phyloP scores from a whole-genome alignment of 2,329 filamentous ascomycete species.

The Clonostachys chloroleuca region DNA sequence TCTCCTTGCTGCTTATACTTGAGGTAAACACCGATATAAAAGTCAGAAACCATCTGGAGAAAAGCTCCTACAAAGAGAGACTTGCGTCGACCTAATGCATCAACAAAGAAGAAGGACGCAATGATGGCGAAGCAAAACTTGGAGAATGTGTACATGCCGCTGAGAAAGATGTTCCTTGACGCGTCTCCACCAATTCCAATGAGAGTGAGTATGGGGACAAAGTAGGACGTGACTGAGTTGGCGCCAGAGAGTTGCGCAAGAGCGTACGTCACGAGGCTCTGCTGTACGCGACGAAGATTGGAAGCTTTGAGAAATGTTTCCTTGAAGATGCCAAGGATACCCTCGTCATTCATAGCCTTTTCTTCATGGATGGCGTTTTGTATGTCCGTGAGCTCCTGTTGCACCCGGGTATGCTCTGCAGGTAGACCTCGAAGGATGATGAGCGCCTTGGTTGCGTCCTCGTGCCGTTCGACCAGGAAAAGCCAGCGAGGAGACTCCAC shows the following conservation, averaged over 20 bases:
- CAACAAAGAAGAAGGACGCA: conserved; percentile 36
- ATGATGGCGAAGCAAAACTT: conserved; percentile 35
- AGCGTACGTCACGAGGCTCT: conserved; percentile 26
- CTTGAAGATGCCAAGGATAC: conserved; percentile 7
- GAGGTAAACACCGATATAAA: conserved; percentile 33
- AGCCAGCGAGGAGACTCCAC: conserved; percentile 29
- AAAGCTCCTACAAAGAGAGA: conserved; percentile 26
- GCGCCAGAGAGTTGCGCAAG: conserved; percentile 38
- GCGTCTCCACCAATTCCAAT: conserved; percentile 22
- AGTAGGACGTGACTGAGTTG: conserved; percentile 35
- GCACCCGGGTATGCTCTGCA: conserved; percentile 6
- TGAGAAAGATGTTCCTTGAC: conserved; percentile 26
- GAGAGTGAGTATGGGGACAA: conserved; percentile 33
- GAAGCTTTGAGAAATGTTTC: conserved; percentile 26
- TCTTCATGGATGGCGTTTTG: conserved; percentile 10
- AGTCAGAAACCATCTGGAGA: conserved; percentile 30
- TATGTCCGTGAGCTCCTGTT: conserved; percentile 20
- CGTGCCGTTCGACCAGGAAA: conserved; percentile 17
- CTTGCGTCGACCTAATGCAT: conserved; percentile 32
- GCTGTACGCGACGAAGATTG: conserved; percentile 32
- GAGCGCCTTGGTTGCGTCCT: conserved; percentile 12
- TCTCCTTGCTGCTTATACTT: conserved; percentile 19
- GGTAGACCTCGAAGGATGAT: conserved; percentile 16
- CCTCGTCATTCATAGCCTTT: background rate
- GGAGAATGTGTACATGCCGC: conserved; percentile 33